A percentile compares a stretch with the other conserved stretches of the same genome.
phyloP scores from a whole-genome alignment of 495 filamentous ascomycete genomes.

The Penicillium ochrochloron region DNA sequence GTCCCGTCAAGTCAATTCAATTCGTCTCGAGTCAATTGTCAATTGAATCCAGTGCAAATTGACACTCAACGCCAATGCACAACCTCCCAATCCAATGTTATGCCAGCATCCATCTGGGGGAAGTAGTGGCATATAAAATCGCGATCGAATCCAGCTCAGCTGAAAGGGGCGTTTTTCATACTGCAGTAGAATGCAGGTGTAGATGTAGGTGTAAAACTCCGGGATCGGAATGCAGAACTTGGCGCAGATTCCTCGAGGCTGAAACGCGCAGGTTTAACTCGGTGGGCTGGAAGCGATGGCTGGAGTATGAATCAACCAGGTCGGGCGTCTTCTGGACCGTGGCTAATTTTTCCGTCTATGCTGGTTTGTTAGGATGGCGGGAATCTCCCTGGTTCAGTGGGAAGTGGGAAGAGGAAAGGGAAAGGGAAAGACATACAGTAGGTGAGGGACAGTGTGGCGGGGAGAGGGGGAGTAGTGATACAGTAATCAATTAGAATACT shows the following conservation, averaged over 20 bases:
- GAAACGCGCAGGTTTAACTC: background rate
- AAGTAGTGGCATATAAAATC: slow-evolving; percentile 21
- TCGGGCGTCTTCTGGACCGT: background rate
- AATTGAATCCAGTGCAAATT: slow-evolving; percentile 7
- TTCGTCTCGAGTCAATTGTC: background rate
- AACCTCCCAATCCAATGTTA: slow-evolving; percentile 18
- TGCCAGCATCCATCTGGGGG: slow-evolving; percentile 22
- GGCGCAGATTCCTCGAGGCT: background rate
- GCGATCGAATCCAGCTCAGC: slow-evolving; percentile 11
- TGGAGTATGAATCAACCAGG: slow-evolving; percentile 10
- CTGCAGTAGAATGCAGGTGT: background rate
- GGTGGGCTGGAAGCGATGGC: slow-evolving; percentile 1
- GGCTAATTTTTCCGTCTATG: background rate
- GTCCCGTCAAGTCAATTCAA: too few relatives aligned
- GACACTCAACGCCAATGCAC: slow-evolving; percentile 3
- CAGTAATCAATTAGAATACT: too few relatives aligned
- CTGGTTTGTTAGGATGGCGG: background rate
- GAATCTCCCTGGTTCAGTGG: background rate
- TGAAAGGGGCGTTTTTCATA: slow-evolving; percentile 1
- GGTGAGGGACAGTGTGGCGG: background rate
- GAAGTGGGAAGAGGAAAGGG: background rate
- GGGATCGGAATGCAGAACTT: background rate
- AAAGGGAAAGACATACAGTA: slow-evolving; percentile 9
- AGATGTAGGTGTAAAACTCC: background rate
- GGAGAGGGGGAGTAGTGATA: too few relatives aligned